Conservation (phyloP, 1,284 basidiomycete genomes). For the Boletellus sp. region DNA sequence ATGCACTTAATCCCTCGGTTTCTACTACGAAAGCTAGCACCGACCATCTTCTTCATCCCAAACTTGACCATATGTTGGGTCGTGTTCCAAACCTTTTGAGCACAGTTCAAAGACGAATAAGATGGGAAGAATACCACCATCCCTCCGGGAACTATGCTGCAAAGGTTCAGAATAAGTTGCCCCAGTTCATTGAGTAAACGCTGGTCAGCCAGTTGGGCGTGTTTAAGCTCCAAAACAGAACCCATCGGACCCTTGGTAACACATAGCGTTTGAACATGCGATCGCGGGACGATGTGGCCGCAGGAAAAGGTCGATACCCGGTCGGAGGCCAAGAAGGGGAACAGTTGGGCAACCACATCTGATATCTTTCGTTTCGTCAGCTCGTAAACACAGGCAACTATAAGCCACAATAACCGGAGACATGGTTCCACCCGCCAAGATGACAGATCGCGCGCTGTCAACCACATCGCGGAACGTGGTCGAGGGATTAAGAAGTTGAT, state of each 20-base stretch:
- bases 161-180: conserved; percentile 76
- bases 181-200: conserved; percentile 80
- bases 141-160: conserved; percentile 78
- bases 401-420: conserved; percentile 65
- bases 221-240: conserved; percentile 80
- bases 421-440: conserved; percentile 97
- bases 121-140: conserved; percentile 95
- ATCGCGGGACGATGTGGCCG: conserved; percentile 85
- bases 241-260: conserved; percentile 78
- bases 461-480: conserved; percentile 83
- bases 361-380: conserved; percentile 59
- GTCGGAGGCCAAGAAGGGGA: conserved; percentile 61
- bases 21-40: not conserved
- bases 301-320: conserved; percentile 83
- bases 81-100: conserved; percentile 66
- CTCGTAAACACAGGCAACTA: not conserved
- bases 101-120: conserved; percentile 76
- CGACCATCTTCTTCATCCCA: conserved; percentile 66
- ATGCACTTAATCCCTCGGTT: not conserved
- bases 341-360: conserved; percentile 85
- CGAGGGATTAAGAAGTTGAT: conserved; percentile 92
- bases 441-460: conserved; percentile 74
- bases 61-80: conserved; percentile 64
- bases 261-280: conserved; percentile 78
- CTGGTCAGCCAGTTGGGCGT: conserved; percentile 69